Evolutionary conservation across 1,284 basidiomycete species (phyloP), one percentile per base, ranked within the genome.

Genomic region (Neolentinus lepideus): DNA sequence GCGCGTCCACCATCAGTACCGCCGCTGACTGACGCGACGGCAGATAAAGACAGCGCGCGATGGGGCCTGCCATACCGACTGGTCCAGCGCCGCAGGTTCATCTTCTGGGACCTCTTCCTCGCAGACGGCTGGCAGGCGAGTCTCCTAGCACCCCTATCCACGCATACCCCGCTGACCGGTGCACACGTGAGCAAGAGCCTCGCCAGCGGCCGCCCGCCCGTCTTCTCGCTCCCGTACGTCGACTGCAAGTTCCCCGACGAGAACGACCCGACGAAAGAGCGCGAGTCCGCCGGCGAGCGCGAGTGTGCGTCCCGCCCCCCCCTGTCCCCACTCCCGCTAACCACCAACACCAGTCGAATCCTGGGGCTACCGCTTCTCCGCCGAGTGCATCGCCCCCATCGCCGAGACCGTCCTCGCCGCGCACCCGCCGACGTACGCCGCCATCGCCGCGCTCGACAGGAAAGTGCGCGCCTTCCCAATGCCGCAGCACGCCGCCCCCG

Each of bases 61-160:
- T 88, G 85, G 84, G 78, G 81, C 38, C 67, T 84, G 33, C 61
- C 75, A 2, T 74, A 75, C 6, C 69, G 73, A 4, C 84, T 87
- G 63, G 81, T 84, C 2, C 82, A 88, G 68, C 83, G 85, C 63
- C 77, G 85, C 3, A 75, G 85, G n/a, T 79, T 79, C 1, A 65
- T 88, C 22, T 88, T 87, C 62, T 88, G 85, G 85, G 85, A 88
- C 61, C 60, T 88, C 29, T 85, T 83, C 61, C 80, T 84, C 58
- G 83, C 83, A 0, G 83, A 86, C 64, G 79, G 78, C 56, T 85
- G 82, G 83, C 83, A 83, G 73, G 83, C 82, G 59, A 25, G 74
- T 31, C 6, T 12, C 29, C 57, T 24, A 4, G 24, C 27, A 9
- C 3, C 9, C 6, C 21, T 47, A n/a, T 26, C 29, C 12, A 21